Evolutionary conservation across 2,329 filamentous ascomycete genomes (phyloP).

Genomic region (Xylariaceae sp.): DNA sequence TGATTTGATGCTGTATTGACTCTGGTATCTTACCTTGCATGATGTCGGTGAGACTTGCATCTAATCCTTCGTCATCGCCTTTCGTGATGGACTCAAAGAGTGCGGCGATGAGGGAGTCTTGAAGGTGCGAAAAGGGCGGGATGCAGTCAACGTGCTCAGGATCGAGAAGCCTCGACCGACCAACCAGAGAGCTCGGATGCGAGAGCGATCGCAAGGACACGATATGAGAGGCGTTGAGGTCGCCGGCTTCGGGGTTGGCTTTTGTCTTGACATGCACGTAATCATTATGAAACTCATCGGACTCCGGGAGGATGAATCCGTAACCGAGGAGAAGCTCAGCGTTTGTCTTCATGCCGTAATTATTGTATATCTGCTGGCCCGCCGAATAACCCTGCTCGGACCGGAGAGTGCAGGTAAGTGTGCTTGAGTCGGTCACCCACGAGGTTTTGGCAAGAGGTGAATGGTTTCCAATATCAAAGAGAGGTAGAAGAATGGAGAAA

Average conservation of each 20-base stretch:
- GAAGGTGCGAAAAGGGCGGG: constrained; percentile 46
- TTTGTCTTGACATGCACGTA: constrained; percentile 55
- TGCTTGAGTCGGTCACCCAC: constrained; percentile 51
- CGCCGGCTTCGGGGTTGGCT: constrained; percentile 26
- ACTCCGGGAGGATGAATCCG: constrained; percentile 54
- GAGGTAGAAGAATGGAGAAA: constrained; percentile 65
- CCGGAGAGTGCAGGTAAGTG: constrained; percentile 39
- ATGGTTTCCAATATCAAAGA: constrained; percentile 72
- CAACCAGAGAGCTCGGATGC: constrained; percentile 46
- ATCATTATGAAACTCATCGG: constrained; percentile 51
- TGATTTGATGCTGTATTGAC: constrained; percentile 35
- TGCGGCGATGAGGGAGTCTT: constrained; percentile 51
- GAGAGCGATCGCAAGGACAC: constrained; percentile 49
- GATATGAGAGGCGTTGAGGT: constrained; percentile 33
- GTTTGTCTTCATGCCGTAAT: constrained; percentile 72
- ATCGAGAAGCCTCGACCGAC: constrained; percentile 36
- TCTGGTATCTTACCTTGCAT: constrained; percentile 42
- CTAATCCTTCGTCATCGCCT: constrained; percentile 13
- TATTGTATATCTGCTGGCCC: constrained; percentile 52
- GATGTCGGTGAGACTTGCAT: constrained; percentile 33
- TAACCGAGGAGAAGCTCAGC: constrained; percentile 64
- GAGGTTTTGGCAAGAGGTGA: constrained; percentile 50
- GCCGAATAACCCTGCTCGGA: constrained; percentile 41
- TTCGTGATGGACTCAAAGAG: constrained; percentile 37
- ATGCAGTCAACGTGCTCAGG: constrained; percentile 32